phyloP scores from a whole-genome alignment of 2,329 filamentous ascomycete genomes.

The Hirsutella minnesotensis region DNA sequence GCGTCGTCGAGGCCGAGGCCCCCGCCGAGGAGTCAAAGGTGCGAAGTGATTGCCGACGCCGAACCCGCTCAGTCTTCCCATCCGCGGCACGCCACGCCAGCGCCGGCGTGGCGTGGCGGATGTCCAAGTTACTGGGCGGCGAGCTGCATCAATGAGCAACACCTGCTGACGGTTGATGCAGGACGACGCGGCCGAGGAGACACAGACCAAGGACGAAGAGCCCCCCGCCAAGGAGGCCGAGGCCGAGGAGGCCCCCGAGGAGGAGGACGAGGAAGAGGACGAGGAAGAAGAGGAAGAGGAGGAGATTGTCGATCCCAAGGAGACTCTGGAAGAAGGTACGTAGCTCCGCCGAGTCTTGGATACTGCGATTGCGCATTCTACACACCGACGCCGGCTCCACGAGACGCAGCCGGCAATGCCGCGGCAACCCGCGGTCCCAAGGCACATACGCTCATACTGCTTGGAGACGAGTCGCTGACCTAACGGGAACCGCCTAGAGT shows the following conservation, averaged over 20 bases:
- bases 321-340: conserved; percentile 84
- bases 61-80: no score
- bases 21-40: conserved; percentile 53
- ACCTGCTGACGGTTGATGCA: conserved; percentile 7
- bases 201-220: conserved; percentile 39
- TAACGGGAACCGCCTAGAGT: conserved; percentile 47
- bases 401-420: neutral
- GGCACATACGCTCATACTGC: no score
- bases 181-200: conserved; percentile 28
- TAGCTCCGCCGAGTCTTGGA: conserved; percentile 4
- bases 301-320: conserved; percentile 79
- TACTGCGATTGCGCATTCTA: neutral
- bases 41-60: conserved; percentile 11
- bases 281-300: conserved; percentile 67
- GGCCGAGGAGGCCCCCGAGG: conserved; percentile 30
- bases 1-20: conserved; percentile 53
- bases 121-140: no score
- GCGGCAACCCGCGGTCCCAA: no score
- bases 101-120: no score
- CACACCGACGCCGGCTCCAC: neutral
- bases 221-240: conserved; percentile 28
- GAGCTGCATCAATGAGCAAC: neutral
- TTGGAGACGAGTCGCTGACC: conserved; percentile 10
- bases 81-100: no score
- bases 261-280: conserved; percentile 46